These are phyloP conservation scores for Bryoerythrophyllum caledonicum DNA, from an alignment of 225 moss, liverwort and hornwort species.

Conservation along the genomic window DNA sequence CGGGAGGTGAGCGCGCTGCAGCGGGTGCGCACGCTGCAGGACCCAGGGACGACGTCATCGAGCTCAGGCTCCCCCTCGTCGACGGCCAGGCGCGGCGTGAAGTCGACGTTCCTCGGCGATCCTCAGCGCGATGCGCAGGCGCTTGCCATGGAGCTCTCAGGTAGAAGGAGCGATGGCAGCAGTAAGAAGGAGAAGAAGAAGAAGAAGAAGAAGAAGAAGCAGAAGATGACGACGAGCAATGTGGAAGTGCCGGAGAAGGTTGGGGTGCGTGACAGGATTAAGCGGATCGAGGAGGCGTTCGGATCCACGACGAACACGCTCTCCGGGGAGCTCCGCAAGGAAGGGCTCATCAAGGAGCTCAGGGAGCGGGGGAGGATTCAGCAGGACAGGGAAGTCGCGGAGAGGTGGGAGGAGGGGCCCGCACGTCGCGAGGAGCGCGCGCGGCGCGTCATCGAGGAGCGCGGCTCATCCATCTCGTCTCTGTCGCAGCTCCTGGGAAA, in stretches of 20 bases:
- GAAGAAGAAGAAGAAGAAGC: background rate
- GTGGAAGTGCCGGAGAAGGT: conserved; percentile 22
- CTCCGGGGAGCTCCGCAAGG: conserved; percentile 31
- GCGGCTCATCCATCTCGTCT: conserved; percentile 43
- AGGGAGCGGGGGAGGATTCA: conserved; percentile 35
- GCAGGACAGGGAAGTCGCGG: conserved; percentile 10
- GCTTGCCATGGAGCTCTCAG: conserved; percentile 36
- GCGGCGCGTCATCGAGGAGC: conserved; percentile 44
- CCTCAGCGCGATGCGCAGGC: conserved; percentile 41
- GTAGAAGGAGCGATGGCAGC: conserved; percentile 31
- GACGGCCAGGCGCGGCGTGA: conserved; percentile 14
- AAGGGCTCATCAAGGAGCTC: conserved; percentile 39
- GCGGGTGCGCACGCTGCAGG: conserved; percentile 41
- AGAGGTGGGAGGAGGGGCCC: conserved; percentile 41
- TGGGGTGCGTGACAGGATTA: conserved; percentile 34
- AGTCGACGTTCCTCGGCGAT: conserved; percentile 33
- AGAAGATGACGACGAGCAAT: conserved; percentile 27
- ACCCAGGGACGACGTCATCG: conserved; percentile 46
- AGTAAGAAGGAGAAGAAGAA: background rate
- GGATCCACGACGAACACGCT: conserved; percentile 27
- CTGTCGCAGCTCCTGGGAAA: conserved; percentile 47
- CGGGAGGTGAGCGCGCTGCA: conserved; percentile 44
- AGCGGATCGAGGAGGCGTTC: conserved; percentile 30
- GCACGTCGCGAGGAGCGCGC: conserved; percentile 43
- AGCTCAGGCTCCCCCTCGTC: conserved; percentile 26